Evolutionary conservation across 805 yeast genomes (phyloP), one percentile per base, ranked within the genome.

Genomic region (Trichomonascus vanleenenianus): DNA sequence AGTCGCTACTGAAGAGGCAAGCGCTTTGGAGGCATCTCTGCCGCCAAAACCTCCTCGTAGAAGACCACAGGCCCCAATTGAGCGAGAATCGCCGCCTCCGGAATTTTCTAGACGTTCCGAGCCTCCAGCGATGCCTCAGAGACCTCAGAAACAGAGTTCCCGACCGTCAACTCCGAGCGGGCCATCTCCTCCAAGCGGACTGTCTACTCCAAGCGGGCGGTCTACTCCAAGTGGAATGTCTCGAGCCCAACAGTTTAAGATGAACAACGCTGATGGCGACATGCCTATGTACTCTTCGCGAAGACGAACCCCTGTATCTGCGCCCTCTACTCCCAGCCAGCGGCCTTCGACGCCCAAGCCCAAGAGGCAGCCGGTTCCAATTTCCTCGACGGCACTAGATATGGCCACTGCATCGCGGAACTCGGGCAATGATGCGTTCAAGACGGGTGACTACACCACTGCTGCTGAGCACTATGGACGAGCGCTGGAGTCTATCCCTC

Each of bases 361-460:
- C 3, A 25, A 11, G 12, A 47, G 7, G 16, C 54, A 4, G 33
- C 48, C 50, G 5, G 52, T 59, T 8, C 30, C 44, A 2, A 50
- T 63, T n/a, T 48, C 63, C 1, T 44, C 65, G 8, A 54, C 64
- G 11, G 60, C 58, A 18, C 40, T 57, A 40, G 64, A 64, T 37
- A 52, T 62, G 55, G 53, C 61, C 16, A 37, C 49, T 2, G 47
- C 58, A 2, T 46, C 62, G 11, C 57, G 70, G 12, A 49, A 54
- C 5, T 67, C 66, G 20, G 98, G 88, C 4, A 66, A 77, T 5
- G 72, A 71, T 14, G 72, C 79, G 1, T 93, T 80, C 67, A 76
- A 77, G 46, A 73, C 78, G n/a, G 99, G 99, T 15, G 91, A 93
- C 60, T 93, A 83, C 60, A 61, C 78, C 3, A 58, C 67, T 3